Evolutionary conservation across 2,329 filamentous ascomycete genomes (phyloP).

Genomic region (Exophiala alcalophila): DNA sequence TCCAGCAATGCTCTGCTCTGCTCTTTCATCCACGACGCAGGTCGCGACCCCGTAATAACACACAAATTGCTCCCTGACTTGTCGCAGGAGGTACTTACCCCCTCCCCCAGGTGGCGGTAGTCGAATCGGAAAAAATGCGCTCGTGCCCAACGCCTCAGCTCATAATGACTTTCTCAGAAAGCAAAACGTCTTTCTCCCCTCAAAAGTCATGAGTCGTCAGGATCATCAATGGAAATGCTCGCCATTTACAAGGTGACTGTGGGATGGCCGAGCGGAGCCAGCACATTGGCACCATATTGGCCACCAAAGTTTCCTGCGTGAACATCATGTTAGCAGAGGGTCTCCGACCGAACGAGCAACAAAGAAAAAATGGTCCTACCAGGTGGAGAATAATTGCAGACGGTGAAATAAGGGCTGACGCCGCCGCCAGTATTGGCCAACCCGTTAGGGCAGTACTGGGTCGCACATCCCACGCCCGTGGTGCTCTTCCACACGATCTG

Average conservation of each 20-base stretch:
- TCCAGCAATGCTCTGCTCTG: slow-evolving; percentile 7
- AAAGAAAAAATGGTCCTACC: slow-evolving; percentile 54
- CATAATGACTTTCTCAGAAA: no score
- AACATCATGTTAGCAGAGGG: slow-evolving; percentile 31
- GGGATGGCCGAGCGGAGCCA: slow-evolving; percentile 39
- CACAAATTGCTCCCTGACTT: neutral
- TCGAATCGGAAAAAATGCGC: no score
- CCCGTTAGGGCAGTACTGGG: slow-evolving; percentile 41
- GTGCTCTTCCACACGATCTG: slow-evolving; percentile 70
- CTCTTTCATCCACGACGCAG: slow-evolving; percentile 8
- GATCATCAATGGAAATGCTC: slow-evolving; percentile 16
- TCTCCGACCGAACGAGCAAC: neutral
- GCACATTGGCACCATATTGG: slow-evolving; percentile 55
- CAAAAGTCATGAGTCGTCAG: slow-evolving; percentile 14
- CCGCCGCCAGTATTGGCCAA: slow-evolving; percentile 43
- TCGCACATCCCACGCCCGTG: slow-evolving; percentile 62
- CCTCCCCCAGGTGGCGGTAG: no score
- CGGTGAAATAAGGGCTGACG: slow-evolving; percentile 64
- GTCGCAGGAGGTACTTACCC: no score
- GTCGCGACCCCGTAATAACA: slow-evolving; percentile 5
- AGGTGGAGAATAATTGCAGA: slow-evolving; percentile 79
- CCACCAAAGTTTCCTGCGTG: slow-evolving; percentile 54
- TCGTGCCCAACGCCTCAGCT: no score
- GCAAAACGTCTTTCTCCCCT: no score
- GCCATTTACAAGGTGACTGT: slow-evolving; percentile 32